These are phyloP conservation scores for Solanum etuberosum DNA, from an alignment of 257 asterid genomes.

Conservation along the genomic window DNA sequence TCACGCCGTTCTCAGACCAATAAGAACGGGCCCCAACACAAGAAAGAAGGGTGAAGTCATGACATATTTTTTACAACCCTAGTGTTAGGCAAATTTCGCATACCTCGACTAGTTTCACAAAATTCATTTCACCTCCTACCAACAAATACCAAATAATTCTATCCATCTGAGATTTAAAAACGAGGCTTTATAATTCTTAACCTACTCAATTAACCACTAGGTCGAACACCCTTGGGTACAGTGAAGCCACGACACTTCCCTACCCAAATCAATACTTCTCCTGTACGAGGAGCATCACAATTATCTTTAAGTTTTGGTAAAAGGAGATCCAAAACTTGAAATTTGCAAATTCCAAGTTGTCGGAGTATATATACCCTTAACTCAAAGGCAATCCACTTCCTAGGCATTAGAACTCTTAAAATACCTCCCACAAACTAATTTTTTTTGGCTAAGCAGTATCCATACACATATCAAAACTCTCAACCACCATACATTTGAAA, in stretches of 20 bases:
- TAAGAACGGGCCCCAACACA: background rate
- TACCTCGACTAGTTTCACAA: too few species aligned
- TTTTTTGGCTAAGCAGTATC: background rate
- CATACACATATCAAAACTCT: background rate
- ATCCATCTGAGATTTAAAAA: too few species aligned
- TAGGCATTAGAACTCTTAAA: background rate
- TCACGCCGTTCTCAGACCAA: background rate
- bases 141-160: background rate
- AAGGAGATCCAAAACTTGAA: background rate
- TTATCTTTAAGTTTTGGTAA: background rate
- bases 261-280: background rate
- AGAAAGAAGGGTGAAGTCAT: background rate
- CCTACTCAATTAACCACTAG: background rate
- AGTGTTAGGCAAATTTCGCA: background rate
- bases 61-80: background rate
- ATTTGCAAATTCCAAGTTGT: background rate
- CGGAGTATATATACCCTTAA: background rate
- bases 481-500: background rate
- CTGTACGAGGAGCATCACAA: background rate
- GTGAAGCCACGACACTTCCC: background rate
- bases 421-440: background rate
- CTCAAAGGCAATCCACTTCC: background rate
- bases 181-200: background rate
- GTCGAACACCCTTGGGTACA: background rate
- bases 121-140: background rate